Evolutionary conservation across 1,139 yeast genomes (phyloP).

Genomic region (Kodamaea alishanica): DNA sequence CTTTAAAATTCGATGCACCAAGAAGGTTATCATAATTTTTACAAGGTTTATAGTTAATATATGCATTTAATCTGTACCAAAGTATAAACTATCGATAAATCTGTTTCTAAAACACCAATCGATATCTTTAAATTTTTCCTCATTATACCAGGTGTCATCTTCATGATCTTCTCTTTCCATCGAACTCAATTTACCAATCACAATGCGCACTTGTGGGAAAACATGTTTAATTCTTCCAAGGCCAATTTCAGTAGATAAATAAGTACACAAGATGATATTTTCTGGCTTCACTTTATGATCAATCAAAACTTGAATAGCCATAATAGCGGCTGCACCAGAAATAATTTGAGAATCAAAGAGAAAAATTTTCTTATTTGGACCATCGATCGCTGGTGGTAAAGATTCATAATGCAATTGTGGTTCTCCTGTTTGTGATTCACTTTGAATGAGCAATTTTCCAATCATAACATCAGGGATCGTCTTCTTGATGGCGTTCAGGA

Average conservation of each 20-base stretch:
- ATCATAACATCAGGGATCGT: conserved; percentile 73
- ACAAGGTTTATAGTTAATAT: conserved; percentile 2
- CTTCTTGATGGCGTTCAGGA: conserved; percentile 69
- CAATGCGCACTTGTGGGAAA: conserved; percentile 63
- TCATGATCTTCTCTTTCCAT: conserved; percentile 19
- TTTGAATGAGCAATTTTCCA: conserved; percentile 83
- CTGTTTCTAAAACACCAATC: conserved; percentile 66
- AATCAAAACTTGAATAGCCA: conserved; percentile 85
- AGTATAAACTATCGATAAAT: conserved; percentile 74
- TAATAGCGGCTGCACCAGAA: conserved; percentile 90
- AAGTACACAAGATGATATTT: conserved; percentile 66
- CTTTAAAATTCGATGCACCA: conserved; percentile 29
- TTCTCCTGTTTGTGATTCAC: conserved; percentile 86
- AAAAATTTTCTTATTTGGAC: conserved; percentile 47
- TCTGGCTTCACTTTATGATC: conserved; percentile 72
- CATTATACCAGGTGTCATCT: conserved; percentile 26
- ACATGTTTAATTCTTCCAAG: conserved; percentile 72
- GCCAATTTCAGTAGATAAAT: conserved; percentile 78
- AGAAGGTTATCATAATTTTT: conserved; percentile 1
- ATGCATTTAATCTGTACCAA: conserved; percentile 55
- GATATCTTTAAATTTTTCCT: conserved; percentile 38
- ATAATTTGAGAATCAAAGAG: conserved; percentile 84
- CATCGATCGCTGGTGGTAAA: conserved; percentile 43
- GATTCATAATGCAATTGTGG: conserved; percentile 82
- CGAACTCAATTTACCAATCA: conserved; percentile 63